Base-by-base conservation (phyloP, 352 stramenopile species). In the Pythium aphanidermatum region DNA sequence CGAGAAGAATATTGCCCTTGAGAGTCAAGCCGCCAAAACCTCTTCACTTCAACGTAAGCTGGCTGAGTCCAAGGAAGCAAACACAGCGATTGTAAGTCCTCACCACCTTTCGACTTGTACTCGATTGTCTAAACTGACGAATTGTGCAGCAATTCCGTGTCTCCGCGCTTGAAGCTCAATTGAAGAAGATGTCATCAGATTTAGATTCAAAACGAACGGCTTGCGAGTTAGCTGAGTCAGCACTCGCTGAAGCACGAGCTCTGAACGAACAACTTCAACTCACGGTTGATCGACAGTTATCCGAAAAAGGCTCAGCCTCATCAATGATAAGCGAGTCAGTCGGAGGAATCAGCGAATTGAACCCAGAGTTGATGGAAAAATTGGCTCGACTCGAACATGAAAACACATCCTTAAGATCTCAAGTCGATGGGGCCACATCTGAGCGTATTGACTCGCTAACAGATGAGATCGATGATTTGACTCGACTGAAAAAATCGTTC, bases 401-500 rank as follows among this genome's bases (percentile, higher is more conserved):
- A 35, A 92, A 92, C 40, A 20, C 34, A 2, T 55, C 65, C 4
- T 40, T 92, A 6, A 63, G 67, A 46, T 67, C 55, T 17, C 71
- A 72, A 58, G 31, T 87, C 6, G 46, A 78, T n/a, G 56, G 60
- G 9, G 74, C 79, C 27, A 83, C 72, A 9, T 58, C 63, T 0
- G 68, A 78, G 37, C 63, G 61, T 27, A 72, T 92, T 21, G 74
- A 87, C 19, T 27, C 23, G 2, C 56, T 92, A 1, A 26, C 76
- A 0, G 74, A 92, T 39, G 49, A 85, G 4, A 40, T 89, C 2
- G 72, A 78, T 11, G 65, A 86, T 26, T 27, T 81, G 23, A 56
- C 50, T 20, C 65, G 76, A 1, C 51, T 92, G n/a, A 89, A 88
- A 34, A 67, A 70, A 28, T 81, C 62, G 12, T 92, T 88, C 36